Conservation (phyloP, 1,139 yeast genomes). For the Candida sp. region DNA sequence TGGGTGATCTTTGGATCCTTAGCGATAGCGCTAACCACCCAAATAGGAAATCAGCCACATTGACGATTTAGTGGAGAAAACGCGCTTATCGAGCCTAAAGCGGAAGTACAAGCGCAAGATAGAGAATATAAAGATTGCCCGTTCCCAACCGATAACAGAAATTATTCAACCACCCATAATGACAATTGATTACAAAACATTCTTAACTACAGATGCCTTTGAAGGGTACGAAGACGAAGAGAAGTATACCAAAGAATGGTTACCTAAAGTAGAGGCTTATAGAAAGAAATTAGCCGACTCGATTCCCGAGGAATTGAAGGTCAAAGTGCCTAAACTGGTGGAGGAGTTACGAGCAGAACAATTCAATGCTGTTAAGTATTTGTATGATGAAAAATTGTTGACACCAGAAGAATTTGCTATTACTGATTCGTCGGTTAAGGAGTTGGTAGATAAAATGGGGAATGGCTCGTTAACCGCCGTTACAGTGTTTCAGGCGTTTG, state of each 20-base stretch:
- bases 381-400: conserved; percentile 41
- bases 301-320: conserved; percentile 38
- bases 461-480: conserved; percentile 34
- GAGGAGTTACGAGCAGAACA: conserved; percentile 35
- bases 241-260: conserved; percentile 30
- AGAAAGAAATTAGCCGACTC: conserved; percentile 37
- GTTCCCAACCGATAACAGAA: too few species aligned
- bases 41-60: too few species aligned
- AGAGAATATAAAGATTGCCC: neutral
- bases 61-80: neutral
- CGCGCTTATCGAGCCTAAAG: neutral
- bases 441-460: conserved; percentile 33
- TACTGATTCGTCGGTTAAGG: conserved; percentile 42
- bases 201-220: conserved; percentile 30
- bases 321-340: conserved; percentile 39
- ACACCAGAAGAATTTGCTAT: conserved; percentile 42
- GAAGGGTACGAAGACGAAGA: conserved; percentile 35
- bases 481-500: conserved; percentile 48
- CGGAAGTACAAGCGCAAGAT: neutral
- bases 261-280: conserved; percentile 52
- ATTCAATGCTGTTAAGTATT: conserved; percentile 44
- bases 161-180: neutral
- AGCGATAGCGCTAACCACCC: too few species aligned
- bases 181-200: conserved; percentile 14
- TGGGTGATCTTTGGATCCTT: too few species aligned